These are phyloP conservation scores for Globisporangium paroecandrum DNA, from an alignment of 352 stramenopile genomes.

Conservation along the genomic window DNA sequence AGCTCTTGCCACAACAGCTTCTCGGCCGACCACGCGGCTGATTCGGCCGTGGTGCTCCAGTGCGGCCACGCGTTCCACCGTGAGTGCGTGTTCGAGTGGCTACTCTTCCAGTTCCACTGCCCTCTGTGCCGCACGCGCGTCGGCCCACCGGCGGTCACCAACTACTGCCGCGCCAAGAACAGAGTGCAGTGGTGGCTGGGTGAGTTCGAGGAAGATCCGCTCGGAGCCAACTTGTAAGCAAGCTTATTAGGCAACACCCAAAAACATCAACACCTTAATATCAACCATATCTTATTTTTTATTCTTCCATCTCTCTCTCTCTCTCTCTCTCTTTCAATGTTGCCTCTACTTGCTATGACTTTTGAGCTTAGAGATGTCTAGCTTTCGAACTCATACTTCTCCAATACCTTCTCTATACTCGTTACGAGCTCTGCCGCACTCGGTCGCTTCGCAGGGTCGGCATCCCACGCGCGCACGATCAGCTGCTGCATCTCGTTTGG, in stretches of 20 bases:
- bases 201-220: constrained; percentile 55
- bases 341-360: neutral
- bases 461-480: constrained; percentile 52
- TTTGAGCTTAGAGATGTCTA: constrained; percentile 2
- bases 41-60: constrained; percentile 31
- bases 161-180: constrained; percentile 54
- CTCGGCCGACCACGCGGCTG: neutral
- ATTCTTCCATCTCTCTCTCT: constrained; percentile 28
- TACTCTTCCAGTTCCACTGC: constrained; percentile 70
- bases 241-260: neutral
- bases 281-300: constrained; percentile 25
- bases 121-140: constrained; percentile 59
- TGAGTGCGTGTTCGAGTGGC: constrained; percentile 72
- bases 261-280: constrained; percentile 52
- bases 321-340: too few relatives aligned
- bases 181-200: constrained; percentile 67
- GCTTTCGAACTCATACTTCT: constrained; percentile 22
- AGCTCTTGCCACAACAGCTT: constrained; percentile 1
- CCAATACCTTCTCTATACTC: constrained; percentile 53
- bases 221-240: constrained; percentile 19
- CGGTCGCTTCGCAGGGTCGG: constrained; percentile 44
- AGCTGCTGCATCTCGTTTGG: constrained; percentile 60
- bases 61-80: constrained; percentile 73
- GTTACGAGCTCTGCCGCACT: constrained; percentile 42
- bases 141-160: constrained; percentile 47